phyloP scores from a whole-genome alignment of 371 early-diverging fungal genomes.

The Mucor circinelloides region DNA sequence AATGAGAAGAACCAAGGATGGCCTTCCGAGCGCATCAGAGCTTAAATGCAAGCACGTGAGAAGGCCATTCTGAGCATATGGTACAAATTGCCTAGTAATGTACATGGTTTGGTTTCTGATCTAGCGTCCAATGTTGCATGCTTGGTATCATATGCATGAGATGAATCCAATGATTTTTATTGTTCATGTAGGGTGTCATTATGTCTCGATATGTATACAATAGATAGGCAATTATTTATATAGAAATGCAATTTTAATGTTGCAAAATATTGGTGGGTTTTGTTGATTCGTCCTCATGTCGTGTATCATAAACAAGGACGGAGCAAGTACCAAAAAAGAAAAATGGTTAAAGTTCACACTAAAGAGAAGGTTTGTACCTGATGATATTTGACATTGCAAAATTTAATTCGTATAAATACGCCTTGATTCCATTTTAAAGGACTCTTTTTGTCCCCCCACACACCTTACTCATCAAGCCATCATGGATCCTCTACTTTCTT shows the following conservation, averaged over 20 bases:
- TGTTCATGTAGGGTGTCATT: neutral
- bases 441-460: neutral
- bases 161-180: neutral
- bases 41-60: neutral
- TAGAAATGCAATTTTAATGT: neutral
- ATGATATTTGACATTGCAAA: conserved; percentile 15
- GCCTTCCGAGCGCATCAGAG: neutral
- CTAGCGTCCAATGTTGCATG: neutral
- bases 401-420: neutral
- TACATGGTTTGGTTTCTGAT: neutral
- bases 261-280: neutral
- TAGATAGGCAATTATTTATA: neutral
- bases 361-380: conserved; percentile 1
- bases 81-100: neutral
- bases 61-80: neutral
- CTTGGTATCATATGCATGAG: neutral
- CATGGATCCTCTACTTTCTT: conserved; percentile 18
- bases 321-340: conserved; percentile 8
- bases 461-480: neutral
- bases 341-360: conserved; percentile 3
- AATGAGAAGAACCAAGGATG: neutral
- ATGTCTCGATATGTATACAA: neutral
- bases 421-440: neutral
- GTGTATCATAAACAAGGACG: conserved; percentile 1
- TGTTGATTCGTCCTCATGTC: neutral